These are phyloP conservation scores for Solanum chiquidenum DNA, from an alignment of 257 asterid species.

Conservation along the genomic window DNA sequence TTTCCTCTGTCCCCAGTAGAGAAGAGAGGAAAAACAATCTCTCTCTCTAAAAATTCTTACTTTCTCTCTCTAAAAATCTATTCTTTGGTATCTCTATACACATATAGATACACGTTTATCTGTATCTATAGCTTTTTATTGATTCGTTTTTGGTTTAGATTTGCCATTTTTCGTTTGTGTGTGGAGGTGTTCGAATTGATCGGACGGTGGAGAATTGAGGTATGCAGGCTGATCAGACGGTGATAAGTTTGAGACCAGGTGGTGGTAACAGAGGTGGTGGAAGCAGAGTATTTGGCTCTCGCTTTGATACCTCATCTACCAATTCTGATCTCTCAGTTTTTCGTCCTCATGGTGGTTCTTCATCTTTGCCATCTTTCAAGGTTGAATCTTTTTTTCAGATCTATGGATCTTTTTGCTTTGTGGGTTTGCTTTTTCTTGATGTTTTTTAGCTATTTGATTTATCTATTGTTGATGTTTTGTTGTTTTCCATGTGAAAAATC, in stretches of 20 bases:
- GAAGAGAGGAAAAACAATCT: constrained; percentile 33
- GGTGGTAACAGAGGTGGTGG: constrained; percentile 27
- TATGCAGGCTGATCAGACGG: constrained; percentile 48
- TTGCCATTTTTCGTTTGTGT: background rate
- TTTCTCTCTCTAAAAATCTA: background rate
- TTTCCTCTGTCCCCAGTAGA: constrained; percentile 17
- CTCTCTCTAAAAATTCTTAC: constrained; percentile 2
- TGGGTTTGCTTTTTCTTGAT: background rate
- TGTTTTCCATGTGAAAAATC: background rate
- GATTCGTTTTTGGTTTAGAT: background rate
- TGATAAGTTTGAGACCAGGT: constrained; percentile 42
- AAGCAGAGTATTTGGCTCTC: constrained; percentile 27
- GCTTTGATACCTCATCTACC: constrained; percentile 17
- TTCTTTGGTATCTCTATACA: background rate
- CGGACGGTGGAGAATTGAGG: constrained; percentile 20
- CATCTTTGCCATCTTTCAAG: constrained; percentile 2
- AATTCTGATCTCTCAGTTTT: constrained; percentile 21
- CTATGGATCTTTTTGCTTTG: background rate
- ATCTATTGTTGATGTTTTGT: background rate
- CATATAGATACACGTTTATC: background rate
- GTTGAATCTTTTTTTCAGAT: constrained; percentile 2
- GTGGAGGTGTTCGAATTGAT: background rate
- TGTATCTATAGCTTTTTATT: background rate
- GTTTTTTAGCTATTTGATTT: background rate
- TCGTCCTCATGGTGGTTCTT: constrained; percentile 16